phyloP scores from a whole-genome alignment of 2,329 filamentous ascomycete genomes.

The Gnomoniopsis sp. region DNA sequence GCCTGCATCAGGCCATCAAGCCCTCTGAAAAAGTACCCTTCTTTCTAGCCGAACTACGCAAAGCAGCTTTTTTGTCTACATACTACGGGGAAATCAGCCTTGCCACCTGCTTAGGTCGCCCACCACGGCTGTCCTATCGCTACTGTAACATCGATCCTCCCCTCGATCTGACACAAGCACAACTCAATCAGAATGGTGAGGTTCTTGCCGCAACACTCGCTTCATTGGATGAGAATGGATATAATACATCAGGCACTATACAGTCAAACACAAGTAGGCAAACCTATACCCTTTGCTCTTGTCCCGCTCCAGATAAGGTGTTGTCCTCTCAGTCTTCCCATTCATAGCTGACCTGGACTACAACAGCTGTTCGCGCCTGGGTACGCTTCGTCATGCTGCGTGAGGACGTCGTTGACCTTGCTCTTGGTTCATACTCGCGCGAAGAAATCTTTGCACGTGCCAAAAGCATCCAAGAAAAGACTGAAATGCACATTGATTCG shows the following conservation, averaged over 20 bases:
- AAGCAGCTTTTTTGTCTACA: slow-evolving; percentile 22
- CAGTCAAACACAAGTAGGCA: slow-evolving; percentile 19
- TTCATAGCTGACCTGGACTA: background rate
- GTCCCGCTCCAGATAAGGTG: too few relatives aligned
- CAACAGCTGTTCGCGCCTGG: slow-evolving; percentile 22
- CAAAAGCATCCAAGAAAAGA: slow-evolving; percentile 17
- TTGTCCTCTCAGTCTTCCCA: background rate
- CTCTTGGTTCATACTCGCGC: slow-evolving; percentile 27
- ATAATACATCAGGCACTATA: slow-evolving; percentile 23
- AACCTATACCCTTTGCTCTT: background rate
- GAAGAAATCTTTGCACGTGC: slow-evolving; percentile 26
- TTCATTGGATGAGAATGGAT: slow-evolving; percentile 27
- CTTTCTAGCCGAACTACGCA: slow-evolving; percentile 30
- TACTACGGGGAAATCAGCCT: slow-evolving; percentile 30
- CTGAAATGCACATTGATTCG: slow-evolving; percentile 23
- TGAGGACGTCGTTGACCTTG: slow-evolving; percentile 34
- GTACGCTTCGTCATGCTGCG: slow-evolving; percentile 23
- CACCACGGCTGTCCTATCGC: slow-evolving; percentile 30
- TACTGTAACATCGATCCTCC: slow-evolving; percentile 29
- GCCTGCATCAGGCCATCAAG: slow-evolving; percentile 29
- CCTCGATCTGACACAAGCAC: slow-evolving; percentile 26
- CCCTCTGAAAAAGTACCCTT: slow-evolving; percentile 27
- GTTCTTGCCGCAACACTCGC: slow-evolving; percentile 25
- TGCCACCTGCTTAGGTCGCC: slow-evolving; percentile 30
- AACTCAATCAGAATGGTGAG: slow-evolving; percentile 25